Evolutionary conservation across 371 early-diverging fungal species (phyloP), one percentile per base, ranked within the genome.

Genomic region (Paraphysoderma sedebokerense): DNA sequence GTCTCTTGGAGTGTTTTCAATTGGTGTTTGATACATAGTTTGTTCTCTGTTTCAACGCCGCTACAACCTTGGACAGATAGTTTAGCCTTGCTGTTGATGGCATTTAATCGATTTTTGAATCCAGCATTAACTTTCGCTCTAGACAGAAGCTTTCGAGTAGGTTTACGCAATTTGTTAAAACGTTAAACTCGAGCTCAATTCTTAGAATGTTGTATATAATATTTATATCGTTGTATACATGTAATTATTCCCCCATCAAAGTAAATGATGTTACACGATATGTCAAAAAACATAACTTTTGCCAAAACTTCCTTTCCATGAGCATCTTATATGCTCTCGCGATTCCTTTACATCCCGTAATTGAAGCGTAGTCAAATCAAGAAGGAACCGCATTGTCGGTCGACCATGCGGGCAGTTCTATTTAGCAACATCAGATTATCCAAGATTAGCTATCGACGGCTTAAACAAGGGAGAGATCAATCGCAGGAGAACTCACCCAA

Each of bases 401-500:
- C 99, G 67, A 3, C 99, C 99, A 53, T 98, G 99, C 15, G 98
- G 98, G 55, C 99, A 98, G 53, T 96, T 95, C 90, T 73, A 54
- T 32, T 3, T 20, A 6, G 4, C 4, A 12, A 22, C 38, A 12
- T 26, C 22, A 6, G 4, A 38, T 12, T 26, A 26, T n/a, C n/a
- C n/a, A n/a, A 9, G 7, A 19, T 23, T 37, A 19, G 9, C 9
- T 23, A 9, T 37, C 38, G 38, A 3, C 38, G 20, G 38, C 9
- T 19, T 19, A 7, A 37, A 24, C 38, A 3, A 24, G 3, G 5
- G 38, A 38, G 9, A 38, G 22, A 9, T 38, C 22, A 12, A 39
- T 26, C 39, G 26, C 39, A 28, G 39, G 35, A 35, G 15, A 15
- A 35, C 35, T 35, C 19, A 35, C 35, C 70, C 70, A 69, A 26